Evolutionary conservation across 1,284 basidiomycete species (phyloP), one percentile per base, ranked within the genome.

Genomic region (Phenoliferia sp.): DNA sequence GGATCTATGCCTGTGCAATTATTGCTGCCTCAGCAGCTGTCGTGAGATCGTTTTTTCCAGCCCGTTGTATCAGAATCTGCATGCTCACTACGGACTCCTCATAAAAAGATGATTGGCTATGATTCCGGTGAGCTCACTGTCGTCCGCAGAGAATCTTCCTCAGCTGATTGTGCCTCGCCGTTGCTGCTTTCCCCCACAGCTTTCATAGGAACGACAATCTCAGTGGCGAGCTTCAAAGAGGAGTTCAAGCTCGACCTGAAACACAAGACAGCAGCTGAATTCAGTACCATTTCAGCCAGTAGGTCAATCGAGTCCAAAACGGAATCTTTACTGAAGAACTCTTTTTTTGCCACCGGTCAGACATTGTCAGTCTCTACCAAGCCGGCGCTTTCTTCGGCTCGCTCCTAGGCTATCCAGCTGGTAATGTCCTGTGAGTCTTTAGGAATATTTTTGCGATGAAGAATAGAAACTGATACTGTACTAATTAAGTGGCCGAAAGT

Each of bases 201-300:
- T 7, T 76, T 77, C 66, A 77, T 77, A 64, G 76, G 76, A 12
- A 73, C 75, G 0, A 67, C 75, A 12, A 74, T 77, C 48, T 67
- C 75, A 0, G 67, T 75, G 35, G 35, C 56, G 10, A 64, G 63
- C 4, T 77, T 77, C 74, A 77, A 76, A 63, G 48, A 26, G 22
- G 17, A 34, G 57, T 34, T 68, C 29, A 80, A 81, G 48, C 83
- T 84, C 70, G 78, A 79, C 5, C 76, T 82, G 26, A 73, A 74
- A 28, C 74, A 72, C 3, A 77, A 79, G 69, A 76, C 75, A 16
- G 75, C 79, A 0, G 65, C 69, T 1, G 72, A 80, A 62, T 76
- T 80, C 61, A 78, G 80, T 39, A 62, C 77, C 32, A 79, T 80
- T 55, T 80, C 79, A 4, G 80, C 80, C 5, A 83, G 84, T 72